Evolutionary conservation across 2,329 filamentous ascomycete genomes (phyloP), one percentile per base, ranked within the genome.

Genomic region (Ceratocystis harringtonii): DNA sequence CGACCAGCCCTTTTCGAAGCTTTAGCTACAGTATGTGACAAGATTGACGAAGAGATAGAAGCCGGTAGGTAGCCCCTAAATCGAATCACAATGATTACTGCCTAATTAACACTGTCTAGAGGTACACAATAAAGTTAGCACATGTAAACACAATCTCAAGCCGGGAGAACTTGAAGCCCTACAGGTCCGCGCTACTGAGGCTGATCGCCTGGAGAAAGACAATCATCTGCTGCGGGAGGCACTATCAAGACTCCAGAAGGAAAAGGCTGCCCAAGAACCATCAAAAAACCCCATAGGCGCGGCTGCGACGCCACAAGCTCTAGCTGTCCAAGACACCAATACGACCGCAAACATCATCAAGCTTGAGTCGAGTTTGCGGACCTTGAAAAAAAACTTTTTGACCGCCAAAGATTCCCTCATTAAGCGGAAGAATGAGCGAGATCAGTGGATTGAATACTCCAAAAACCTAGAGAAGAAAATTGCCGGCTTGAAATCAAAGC

Each of bases 381-480:
- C 52, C 17, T 70, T 81, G 61, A 75, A 70, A 32, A 71, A 71
- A 61, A 77, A 73, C 68, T 78, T 78, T 70, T 79, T 74, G 65
- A 74, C 69, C 1, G 73, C 77, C 58, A 75, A 75, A 65, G 73
- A 73, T 12, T 72, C 74, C 6, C 72, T 78, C 7, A 70, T 72
- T 41, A 77, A 75, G 68, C 75, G 76, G 61, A 77, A 76, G 32
- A 72, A 75, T 1, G 74, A 78, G 28, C 75, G 76, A 3, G 74
- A 78, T 5, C 69, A 71, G 41, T 84, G 81, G 81, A 73, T 74
- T 30, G 71, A 73, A 5, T 78, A 80, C 64, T 77, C 78, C 4
- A 75, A 75, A 25, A 69, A 73, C 12, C 70, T 82, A 19, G 74
- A 79, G 63, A 72, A 72, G 30, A 79, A 75, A 67, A 73, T 83